Evolutionary conservation across 2,329 filamentous ascomycete genomes (phyloP).

Genomic region (Dactylellina leptospora): DNA sequence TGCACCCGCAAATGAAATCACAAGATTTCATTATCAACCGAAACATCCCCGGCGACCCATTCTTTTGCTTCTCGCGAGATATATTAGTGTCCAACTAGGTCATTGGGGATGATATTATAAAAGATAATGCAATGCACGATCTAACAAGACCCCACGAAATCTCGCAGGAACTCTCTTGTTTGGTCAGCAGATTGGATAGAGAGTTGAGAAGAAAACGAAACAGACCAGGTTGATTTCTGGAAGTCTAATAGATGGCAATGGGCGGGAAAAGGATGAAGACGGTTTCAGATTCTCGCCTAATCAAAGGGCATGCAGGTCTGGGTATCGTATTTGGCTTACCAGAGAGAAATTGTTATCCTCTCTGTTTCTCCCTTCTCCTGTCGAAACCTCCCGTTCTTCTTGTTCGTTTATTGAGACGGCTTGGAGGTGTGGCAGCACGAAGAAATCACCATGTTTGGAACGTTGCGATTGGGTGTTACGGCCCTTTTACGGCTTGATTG

Average conservation of each 20-base stretch:
- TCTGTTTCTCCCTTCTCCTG: slow-evolving; percentile 20
- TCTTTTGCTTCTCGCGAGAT: too few relatives aligned
- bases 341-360: slow-evolving; percentile 41
- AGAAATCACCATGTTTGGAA: slow-evolving; percentile 16
- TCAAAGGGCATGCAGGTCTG: slow-evolving; percentile 33
- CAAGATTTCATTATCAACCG: slow-evolving; percentile 48
- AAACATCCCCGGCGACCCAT: slow-evolving; percentile 44
- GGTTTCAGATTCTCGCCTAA: slow-evolving; percentile 51
- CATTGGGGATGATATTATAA: slow-evolving; percentile 42
- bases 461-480: slow-evolving; percentile 29
- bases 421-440: slow-evolving; percentile 51
- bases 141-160: slow-evolving; percentile 38
- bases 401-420: too few relatives aligned
- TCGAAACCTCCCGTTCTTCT: slow-evolving; percentile 37
- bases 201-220: slow-evolving; percentile 13
- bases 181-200: slow-evolving; percentile 32
- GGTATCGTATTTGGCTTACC: slow-evolving; percentile 33
- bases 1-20: slow-evolving; percentile 34
- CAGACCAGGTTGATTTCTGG: slow-evolving; percentile 41
- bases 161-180: slow-evolving; percentile 22
- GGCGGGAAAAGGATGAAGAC: slow-evolving; percentile 36
- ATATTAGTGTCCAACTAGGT: slow-evolving; percentile 19
- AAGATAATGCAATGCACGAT: slow-evolving; percentile 45
- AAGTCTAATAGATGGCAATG: slow-evolving; percentile 24
- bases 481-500: slow-evolving; percentile 20